Evolutionary conservation across 2,329 filamentous ascomycete genomes (phyloP).

Genomic region (Myriosclerotinia curreyana): DNA sequence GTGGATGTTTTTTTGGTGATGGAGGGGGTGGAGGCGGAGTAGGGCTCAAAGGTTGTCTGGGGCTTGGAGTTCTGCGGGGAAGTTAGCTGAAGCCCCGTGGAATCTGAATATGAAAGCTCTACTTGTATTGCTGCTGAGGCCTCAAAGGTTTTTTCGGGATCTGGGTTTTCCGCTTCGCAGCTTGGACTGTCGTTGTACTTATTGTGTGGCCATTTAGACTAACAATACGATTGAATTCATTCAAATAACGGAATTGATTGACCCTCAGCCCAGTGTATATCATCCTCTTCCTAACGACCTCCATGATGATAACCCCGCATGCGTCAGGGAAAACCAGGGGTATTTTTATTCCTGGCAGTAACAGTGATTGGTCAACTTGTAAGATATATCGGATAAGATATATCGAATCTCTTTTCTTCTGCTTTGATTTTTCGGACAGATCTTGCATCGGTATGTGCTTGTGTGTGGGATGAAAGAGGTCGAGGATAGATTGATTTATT

Average conservation of each 20-base stretch:
- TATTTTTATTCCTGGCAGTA: neutral
- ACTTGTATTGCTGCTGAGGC: constrained; percentile 18
- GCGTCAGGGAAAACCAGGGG: too few species aligned
- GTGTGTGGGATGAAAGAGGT: neutral
- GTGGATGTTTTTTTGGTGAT: constrained; percentile 27
- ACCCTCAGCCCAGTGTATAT: neutral
- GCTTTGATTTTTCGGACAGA: neutral
- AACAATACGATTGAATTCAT: neutral
- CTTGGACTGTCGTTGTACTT: constrained; percentile 16
- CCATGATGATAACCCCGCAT: constrained; percentile 4
- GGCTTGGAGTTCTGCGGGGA: constrained; percentile 27
- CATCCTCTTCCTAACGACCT: constrained; percentile 11
- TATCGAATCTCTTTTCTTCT: neutral
- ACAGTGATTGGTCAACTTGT: neutral
- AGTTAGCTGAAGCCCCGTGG: neutral
- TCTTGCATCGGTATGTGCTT: neutral
- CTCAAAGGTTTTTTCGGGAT: neutral
- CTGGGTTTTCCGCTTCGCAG: constrained; percentile 1
- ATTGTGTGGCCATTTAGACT: neutral
- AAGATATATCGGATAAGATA: neutral
- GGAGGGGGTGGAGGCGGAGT: constrained; percentile 4
- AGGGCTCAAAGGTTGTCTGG: constrained; percentile 21
- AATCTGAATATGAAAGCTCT: neutral
- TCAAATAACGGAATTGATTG: neutral
- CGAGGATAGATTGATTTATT: neutral